Base-by-base conservation (phyloP, 345 rosid genomes). In the Brassica carinata region DNA sequence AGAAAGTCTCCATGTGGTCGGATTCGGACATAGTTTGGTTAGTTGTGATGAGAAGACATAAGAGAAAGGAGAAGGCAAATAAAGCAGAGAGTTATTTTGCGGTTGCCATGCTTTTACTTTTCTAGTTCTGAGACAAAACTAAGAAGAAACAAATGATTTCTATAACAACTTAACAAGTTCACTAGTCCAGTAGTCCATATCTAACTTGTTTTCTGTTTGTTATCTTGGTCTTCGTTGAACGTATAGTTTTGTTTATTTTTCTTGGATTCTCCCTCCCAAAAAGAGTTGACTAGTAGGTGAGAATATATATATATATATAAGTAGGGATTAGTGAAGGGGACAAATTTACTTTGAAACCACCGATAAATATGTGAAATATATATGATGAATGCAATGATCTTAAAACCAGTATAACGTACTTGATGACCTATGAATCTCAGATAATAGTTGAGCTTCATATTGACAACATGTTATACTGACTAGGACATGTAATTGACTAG, bases 1-100 rank as follows among this genome's bases (percentile, higher is more conserved):
- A 79, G 77, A 79, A 64, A 26, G 82, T 79, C 0, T 8, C 48
- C 68, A 79, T 15, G 68, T 36, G 77, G 5, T 38, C 51, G 34
- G 82, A 65, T 33, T 64, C 13, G 17, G 81, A 64, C 4, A 57
- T 17, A 1, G 67, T 14, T 72, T 36, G 73, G 43, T 51, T 78
- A 7, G 14, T 64, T n/a, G 33, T 23, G 66, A 78, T 51, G 19
- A 71, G 11, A 1, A 77, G 75, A 48, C n/a, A 77, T 8, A 77
- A 58, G 45, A 59, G 4, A 67, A 19, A 34, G 67, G 40, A 57
- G 10, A 67, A 36, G 30, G 3, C 58, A 8, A 76, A 70, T 70
- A 78, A n/a, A 64, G 0, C 9, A 71, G 15, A 51, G 30, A 64
- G 76, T 34, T 51, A 71, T 43, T 51, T 71, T 23, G 66, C 1